phyloP scores from a whole-genome alignment of 2,329 filamentous ascomycete species.

The Penicillium sp. region DNA sequence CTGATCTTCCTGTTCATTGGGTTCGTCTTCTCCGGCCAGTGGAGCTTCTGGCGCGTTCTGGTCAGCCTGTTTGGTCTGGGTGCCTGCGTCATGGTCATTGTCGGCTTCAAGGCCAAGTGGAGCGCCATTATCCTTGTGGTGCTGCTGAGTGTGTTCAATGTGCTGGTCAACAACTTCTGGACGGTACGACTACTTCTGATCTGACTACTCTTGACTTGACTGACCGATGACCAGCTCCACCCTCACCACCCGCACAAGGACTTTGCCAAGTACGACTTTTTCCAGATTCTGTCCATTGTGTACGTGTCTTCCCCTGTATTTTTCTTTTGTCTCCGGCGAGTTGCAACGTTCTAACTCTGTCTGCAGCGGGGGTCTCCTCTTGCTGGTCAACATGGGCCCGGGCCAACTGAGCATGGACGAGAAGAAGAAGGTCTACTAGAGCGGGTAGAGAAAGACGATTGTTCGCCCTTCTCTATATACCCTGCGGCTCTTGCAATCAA shows the following conservation, averaged over 20 bases:
- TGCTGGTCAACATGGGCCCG: slow-evolving; percentile 97
- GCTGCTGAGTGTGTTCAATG: slow-evolving; percentile 92
- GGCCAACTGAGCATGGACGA: slow-evolving; percentile 98
- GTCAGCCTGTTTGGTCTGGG: slow-evolving; percentile 83
- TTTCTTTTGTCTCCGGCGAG: neutral
- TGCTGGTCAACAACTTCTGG: slow-evolving; percentile 99
- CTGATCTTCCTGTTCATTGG: slow-evolving; percentile 97
- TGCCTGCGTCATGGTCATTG: slow-evolving; percentile 96
- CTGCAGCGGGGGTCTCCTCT: slow-evolving; percentile 75
- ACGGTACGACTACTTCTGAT: slow-evolving; percentile 63
- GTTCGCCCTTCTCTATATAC: slow-evolving; percentile 14
- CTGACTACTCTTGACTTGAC: neutral
- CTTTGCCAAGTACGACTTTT: slow-evolving; percentile 99
- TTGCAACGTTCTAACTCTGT: slow-evolving; percentile 3
- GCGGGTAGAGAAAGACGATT: slow-evolving; percentile 7
- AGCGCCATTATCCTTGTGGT: slow-evolving; percentile 93
- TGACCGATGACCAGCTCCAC: slow-evolving; percentile 65
- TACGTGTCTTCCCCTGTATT: slow-evolving; percentile 46
- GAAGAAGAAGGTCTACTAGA: slow-evolving; percentile 99
- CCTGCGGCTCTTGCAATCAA: slow-evolving; percentile 7
- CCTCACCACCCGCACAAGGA: slow-evolving; percentile 99
- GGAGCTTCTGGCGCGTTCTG: slow-evolving; percentile 81
- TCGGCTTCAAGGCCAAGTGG: slow-evolving; percentile 99
- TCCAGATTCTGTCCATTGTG: slow-evolving; percentile 99
- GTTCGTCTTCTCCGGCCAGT: slow-evolving; percentile 92